These are phyloP conservation scores for Entoloma clypeatum DNA, from an alignment of 1,284 basidiomycete genomes.

Conservation along the genomic window DNA sequence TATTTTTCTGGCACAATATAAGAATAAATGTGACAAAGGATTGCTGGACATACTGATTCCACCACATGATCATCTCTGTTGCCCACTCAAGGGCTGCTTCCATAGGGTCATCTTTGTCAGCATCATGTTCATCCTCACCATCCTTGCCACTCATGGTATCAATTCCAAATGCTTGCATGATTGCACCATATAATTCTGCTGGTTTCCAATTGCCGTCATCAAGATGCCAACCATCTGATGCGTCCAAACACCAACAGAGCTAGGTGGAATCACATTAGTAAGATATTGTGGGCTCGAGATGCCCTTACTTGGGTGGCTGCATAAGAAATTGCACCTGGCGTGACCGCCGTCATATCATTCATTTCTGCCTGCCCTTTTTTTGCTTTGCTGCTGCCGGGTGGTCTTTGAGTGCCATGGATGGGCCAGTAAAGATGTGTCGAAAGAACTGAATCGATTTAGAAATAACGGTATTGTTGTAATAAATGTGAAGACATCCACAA, in stretches of 20 bases:
- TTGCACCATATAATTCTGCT: background rate
- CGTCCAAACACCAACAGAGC: background rate
- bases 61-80: conserved; percentile 10
- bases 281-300: no score
- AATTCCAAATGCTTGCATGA: background rate
- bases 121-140: conserved; percentile 3
- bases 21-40: background rate
- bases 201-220: background rate
- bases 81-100: conserved; percentile 9
- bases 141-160: background rate
- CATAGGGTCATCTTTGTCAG: background rate
- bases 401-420: no score
- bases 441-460: no score
- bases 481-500: background rate
- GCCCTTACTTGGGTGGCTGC: background rate
- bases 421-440: no score
- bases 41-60: background rate
- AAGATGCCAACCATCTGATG: conserved; percentile 1
- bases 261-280: no score
- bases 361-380: conserved; percentile 1
- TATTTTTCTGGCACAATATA: conserved; percentile 1
- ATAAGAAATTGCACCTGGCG: conserved; percentile 1
- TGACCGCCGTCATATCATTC: background rate
- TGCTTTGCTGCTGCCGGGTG: no score
- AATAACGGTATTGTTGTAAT: background rate